Evolutionary conservation across 345 rosid genomes (phyloP), one percentile per base, ranked within the genome.

Genomic region (Pistacia vera): DNA sequence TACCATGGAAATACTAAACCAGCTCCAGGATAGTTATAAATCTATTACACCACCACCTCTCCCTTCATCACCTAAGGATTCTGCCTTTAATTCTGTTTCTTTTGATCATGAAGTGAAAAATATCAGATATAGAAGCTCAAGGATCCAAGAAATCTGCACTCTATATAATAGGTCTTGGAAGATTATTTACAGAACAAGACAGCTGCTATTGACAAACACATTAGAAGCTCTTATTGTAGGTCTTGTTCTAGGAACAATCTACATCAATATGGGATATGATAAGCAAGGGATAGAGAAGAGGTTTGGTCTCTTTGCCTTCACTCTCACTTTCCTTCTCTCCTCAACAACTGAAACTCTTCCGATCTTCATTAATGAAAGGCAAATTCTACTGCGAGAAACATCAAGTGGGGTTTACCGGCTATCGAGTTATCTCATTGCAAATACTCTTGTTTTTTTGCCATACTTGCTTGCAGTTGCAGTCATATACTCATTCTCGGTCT

Each of bases 291-390:
- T 93, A 48, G 87, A 88, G 56, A 93, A 95, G 67, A 85, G 98
- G 78, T 93, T 85, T 46, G 98, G 98, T 54, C 85, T 95, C 25
- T 93, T 95, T 63, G 98, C 99, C 18, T 95, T 95, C 84, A 93
- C 97, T 4, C 97, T 95, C 77, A 95, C 99, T 1, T 95, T 95
- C 72, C 98, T 93, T 70, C 96, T 95, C 66, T 95, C 99, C 35
- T 88, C 97, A 52, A 93, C 94, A n/a, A 95, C 98, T 0, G 98
- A 95, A 78, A 88, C 98, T 22, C 94, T 95, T 5, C 98, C 99
- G 1, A 88, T 95, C 81, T 95, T 93, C 90, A 88, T 95, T 83
- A 89, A 90, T 74, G 98, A 93, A 82, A 82, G 99, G 73, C 96
- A 94, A 5, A 90, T 95, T 72, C 78, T 95, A 18, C 71, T 95